These are phyloP conservation scores for Syzygium syzygioides DNA, from an alignment of 441 rosid species.

Conservation along the genomic window DNA sequence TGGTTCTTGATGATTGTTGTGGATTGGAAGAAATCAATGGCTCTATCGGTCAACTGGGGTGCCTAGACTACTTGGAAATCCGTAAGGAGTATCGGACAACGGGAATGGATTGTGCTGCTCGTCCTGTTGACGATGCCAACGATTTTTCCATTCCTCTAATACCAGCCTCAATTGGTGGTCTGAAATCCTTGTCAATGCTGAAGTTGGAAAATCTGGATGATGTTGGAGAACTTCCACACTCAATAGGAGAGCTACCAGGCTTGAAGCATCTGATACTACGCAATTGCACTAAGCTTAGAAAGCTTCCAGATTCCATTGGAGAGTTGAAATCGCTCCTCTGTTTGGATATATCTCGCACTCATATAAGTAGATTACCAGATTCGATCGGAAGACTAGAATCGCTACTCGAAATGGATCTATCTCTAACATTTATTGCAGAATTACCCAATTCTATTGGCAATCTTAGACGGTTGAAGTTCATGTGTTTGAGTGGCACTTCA, in stretches of 20 bases:
- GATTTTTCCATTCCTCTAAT: fast-evolving
- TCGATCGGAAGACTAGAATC: background rate
- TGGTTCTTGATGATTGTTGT: background rate
- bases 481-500: background rate
- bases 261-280: background rate
- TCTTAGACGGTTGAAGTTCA: background rate
- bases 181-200: background rate
- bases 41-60: background rate
- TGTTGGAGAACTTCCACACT: background rate
- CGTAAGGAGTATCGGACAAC: background rate
- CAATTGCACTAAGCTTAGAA: fast-evolving
- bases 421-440: fast-evolving
- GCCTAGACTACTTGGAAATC: background rate
- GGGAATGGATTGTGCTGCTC: too few species aligned
- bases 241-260: background rate
- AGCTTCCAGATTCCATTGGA: background rate
- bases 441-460: background rate
- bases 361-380: background rate
- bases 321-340: background rate
- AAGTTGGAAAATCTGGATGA: background rate
- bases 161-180: background rate
- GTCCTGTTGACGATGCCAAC: too few species aligned
- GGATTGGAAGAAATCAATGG: background rate
- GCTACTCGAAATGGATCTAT: background rate
- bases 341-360: background rate